Base-by-base conservation (phyloP, 345 rosid species). In the Eucalyptus melliodora region DNA sequence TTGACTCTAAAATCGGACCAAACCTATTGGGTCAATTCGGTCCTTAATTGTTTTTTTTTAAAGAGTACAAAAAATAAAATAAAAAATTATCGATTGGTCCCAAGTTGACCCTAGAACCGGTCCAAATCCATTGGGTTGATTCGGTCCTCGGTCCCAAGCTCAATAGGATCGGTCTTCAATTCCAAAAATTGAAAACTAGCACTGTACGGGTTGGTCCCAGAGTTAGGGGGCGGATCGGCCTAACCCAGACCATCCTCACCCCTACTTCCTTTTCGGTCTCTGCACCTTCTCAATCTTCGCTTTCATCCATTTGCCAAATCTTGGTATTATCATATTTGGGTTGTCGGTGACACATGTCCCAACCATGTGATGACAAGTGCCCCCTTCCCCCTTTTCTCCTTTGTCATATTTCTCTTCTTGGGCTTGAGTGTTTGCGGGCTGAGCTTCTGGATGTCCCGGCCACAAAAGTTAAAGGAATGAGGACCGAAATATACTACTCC, bases 191-290 rank as follows among this genome's bases (percentile, higher is more conserved):
- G 2, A 50, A 5, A 50, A 50, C 19, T 3, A 50, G 0, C 8
- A 50, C 3, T 50, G 0, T 50, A 0, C 4, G 3, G 8, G 1
- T 50, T 50, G 7, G 8, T 50, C 6, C 1, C 0, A 16, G 0
- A 4, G 8, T 50, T 50, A 50, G 3, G 53, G 8, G 19, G 19
- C 7, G 1, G 8, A 50, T 16, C 3, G 8, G 8, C 19, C 19
- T 19, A 50, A 16, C 53, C 0, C 1, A 3, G 0, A 50, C 21
- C 55, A 50, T 50, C 2, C 7, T 50, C 55, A 50, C 4, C 21
- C 55, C 55, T 6, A 67, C 40, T 67, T n/a, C 77, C 12, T 3
- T 13, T 65, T 65, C 19, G 37, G 0, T n/a, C 23, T 67, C 3
- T 13, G 1, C 31, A 60, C n/a, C 55, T 50, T 50, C 67, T 60